These are phyloP conservation scores for Pythium rishiriense DNA, from an alignment of 352 stramenopile genomes.

Conservation along the genomic window DNA sequence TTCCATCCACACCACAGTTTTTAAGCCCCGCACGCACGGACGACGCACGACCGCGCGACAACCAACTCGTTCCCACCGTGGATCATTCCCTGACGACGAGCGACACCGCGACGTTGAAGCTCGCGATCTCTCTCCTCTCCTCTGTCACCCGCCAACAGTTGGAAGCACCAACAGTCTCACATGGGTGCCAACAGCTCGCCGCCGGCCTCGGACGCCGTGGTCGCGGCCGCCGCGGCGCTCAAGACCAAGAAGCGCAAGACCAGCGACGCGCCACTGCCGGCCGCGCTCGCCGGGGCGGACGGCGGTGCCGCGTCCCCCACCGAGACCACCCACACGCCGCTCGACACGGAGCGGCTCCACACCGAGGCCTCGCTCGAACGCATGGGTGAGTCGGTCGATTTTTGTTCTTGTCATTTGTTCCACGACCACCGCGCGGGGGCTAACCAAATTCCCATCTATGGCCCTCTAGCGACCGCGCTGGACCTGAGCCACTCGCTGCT, in stretches of 20 bases:
- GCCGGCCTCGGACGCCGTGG: slow-evolving; percentile 23
- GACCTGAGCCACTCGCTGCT: slow-evolving; percentile 62
- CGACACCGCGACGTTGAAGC: slow-evolving; percentile 28
- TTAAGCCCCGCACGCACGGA: not conserved
- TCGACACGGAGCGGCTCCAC: slow-evolving; percentile 23
- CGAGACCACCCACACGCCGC: not conserved
- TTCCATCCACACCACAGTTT: slow-evolving; percentile 7
- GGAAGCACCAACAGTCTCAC: slow-evolving; percentile 14
- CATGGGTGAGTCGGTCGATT: slow-evolving; percentile 47
- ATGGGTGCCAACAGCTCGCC: slow-evolving; percentile 34
- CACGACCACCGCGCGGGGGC: no score
- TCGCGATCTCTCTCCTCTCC: slow-evolving; percentile 5
- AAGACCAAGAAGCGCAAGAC: slow-evolving; percentile 68
- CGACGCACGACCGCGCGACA: slow-evolving; percentile 22
- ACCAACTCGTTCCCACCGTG: not conserved
- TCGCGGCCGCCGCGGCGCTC: slow-evolving; percentile 7
- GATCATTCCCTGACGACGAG: slow-evolving; percentile 9
- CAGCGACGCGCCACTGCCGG: slow-evolving; percentile 28
- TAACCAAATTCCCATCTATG: no score
- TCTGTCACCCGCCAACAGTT: slow-evolving; percentile 23
- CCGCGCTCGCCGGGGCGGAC: slow-evolving; percentile 6
- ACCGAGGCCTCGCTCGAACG: slow-evolving; percentile 25
- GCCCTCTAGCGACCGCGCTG: slow-evolving; percentile 41
- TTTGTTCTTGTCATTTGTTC: slow-evolving; percentile 4
- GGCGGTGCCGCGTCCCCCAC: not conserved